These are phyloP conservation scores for Penicillium flavigenum DNA, from an alignment of 495 filamentous ascomycete genomes.

Conservation along the genomic window DNA sequence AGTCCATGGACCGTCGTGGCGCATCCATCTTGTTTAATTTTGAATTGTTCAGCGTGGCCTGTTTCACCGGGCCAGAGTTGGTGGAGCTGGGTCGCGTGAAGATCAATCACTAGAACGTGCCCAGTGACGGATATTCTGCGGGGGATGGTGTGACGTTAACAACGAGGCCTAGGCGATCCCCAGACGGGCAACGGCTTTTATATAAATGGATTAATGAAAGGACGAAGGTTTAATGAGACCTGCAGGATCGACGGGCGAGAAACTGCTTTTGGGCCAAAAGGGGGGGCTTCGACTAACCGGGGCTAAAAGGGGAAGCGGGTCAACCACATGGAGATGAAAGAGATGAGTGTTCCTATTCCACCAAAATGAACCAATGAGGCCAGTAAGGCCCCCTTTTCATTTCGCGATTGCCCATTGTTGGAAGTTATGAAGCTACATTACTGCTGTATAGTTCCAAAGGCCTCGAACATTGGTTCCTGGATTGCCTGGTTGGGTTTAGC, in stretches of 20 bases:
- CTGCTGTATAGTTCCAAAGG: neutral
- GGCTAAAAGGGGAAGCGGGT: conserved; percentile 29
- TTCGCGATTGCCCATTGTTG: neutral
- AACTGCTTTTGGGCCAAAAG: conserved; percentile 33
- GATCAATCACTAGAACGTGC: conserved; percentile 4
- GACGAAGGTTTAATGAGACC: conserved; percentile 29
- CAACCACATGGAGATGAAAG: conserved; percentile 13
- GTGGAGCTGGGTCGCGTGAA: conserved; percentile 8
- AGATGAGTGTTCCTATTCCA: neutral
- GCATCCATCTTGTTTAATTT: conserved; percentile 34
- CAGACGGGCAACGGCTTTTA: conserved; percentile 10
- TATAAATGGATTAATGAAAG: conserved; percentile 14
- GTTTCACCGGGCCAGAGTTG: neutral
- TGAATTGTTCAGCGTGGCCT: neutral
- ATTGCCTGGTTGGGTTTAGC: conserved; percentile 15
- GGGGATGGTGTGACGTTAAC: neutral
- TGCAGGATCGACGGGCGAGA: conserved; percentile 31
- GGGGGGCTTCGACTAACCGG: conserved; percentile 22
- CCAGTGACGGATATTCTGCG: conserved; percentile 5
- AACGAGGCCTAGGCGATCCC: neutral
- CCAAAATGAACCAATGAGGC: neutral
- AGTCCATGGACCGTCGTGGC: conserved; percentile 26
- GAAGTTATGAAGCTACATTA: neutral
- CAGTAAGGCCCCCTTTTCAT: neutral
- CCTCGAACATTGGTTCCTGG: conserved; percentile 4